These are phyloP conservation scores for Scheffersomyces spartinae DNA, from an alignment of 805 yeast genomes.

Conservation along the genomic window DNA sequence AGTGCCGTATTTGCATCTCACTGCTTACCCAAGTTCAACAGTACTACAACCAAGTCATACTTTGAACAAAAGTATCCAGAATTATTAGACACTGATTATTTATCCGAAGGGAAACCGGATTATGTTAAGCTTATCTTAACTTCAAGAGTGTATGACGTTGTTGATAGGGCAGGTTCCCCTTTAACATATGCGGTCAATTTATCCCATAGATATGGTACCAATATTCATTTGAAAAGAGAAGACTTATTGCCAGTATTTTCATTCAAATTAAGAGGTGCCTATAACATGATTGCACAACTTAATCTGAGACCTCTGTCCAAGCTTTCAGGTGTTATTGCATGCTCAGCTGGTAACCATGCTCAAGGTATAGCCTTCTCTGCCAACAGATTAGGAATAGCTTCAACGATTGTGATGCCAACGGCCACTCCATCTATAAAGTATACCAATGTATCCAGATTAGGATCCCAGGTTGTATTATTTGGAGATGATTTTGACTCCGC, in stretches of 20 bases:
- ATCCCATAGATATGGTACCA: slow-evolving; percentile 64
- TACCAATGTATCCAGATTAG: slow-evolving; percentile 82
- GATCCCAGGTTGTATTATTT: slow-evolving; percentile 83
- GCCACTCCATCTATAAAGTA: slow-evolving; percentile 94
- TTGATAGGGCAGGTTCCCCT: slow-evolving; percentile 71
- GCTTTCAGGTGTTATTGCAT: slow-evolving; percentile 85
- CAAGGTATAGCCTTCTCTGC: slow-evolving; percentile 98
- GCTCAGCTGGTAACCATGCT: slow-evolving; percentile 98
- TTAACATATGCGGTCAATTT: slow-evolving; percentile 63
- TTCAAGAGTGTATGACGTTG: slow-evolving; percentile 89
- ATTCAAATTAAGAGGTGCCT: slow-evolving; percentile 94
- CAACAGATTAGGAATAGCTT: slow-evolving; percentile 71
- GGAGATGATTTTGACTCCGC: slow-evolving; percentile 97
- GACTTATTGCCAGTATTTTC: slow-evolving; percentile 92
- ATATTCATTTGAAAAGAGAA: slow-evolving; percentile 76
- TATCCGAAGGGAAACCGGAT: slow-evolving; percentile 69
- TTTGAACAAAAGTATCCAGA: slow-evolving; percentile 30
- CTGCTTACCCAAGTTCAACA: not conserved
- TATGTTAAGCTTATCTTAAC: slow-evolving; percentile 84
- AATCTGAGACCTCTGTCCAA: slow-evolving; percentile 44
- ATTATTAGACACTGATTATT: slow-evolving; percentile 37
- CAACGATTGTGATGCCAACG: slow-evolving; percentile 97
- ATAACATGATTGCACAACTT: slow-evolving; percentile 89
- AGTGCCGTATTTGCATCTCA: slow-evolving; percentile 1
- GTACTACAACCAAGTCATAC: not conserved